phyloP scores from a whole-genome alignment of 345 rosid species.

The Triadica sebifera region DNA sequence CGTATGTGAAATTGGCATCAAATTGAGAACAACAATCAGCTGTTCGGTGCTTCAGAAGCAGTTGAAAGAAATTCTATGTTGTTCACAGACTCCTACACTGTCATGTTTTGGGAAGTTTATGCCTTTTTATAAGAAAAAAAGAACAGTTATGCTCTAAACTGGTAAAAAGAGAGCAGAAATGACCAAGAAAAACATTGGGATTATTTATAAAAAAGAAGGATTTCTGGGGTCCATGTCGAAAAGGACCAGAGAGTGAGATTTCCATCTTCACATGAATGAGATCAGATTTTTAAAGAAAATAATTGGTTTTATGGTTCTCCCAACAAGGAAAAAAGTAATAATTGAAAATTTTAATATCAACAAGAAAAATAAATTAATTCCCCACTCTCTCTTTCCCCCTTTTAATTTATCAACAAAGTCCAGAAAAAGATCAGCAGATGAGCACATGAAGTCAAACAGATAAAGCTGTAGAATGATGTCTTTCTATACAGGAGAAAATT shows the following conservation, averaged over 20 bases:
- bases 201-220: constrained; percentile 14
- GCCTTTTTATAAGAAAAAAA: constrained; percentile 3
- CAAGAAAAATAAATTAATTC: constrained; percentile 1
- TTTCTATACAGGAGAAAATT: background rate
- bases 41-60: background rate
- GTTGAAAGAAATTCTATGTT: constrained; percentile 15
- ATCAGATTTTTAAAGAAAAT: constrained; percentile 2
- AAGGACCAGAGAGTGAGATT: constrained; percentile 11
- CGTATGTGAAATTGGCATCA: constrained; percentile 16
- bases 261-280: constrained; percentile 2
- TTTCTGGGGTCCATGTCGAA: background rate
- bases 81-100: constrained; percentile 6
- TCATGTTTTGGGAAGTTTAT: constrained; percentile 5
- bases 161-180: constrained; percentile 7
- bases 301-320: constrained; percentile 4
- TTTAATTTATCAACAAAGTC: constrained; percentile 12
- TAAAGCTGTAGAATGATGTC: background rate
- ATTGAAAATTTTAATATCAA: constrained; percentile 19
- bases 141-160: constrained; percentile 5
- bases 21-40: constrained; percentile 17
- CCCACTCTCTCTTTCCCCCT: background rate
- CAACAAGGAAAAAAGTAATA: constrained; percentile 3
- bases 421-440: background rate
- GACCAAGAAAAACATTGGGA: background rate
- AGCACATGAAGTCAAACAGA: constrained; percentile 6